phyloP scores from a whole-genome alignment of 2,329 filamentous ascomycete species.

The Xylaria sp. region DNA sequence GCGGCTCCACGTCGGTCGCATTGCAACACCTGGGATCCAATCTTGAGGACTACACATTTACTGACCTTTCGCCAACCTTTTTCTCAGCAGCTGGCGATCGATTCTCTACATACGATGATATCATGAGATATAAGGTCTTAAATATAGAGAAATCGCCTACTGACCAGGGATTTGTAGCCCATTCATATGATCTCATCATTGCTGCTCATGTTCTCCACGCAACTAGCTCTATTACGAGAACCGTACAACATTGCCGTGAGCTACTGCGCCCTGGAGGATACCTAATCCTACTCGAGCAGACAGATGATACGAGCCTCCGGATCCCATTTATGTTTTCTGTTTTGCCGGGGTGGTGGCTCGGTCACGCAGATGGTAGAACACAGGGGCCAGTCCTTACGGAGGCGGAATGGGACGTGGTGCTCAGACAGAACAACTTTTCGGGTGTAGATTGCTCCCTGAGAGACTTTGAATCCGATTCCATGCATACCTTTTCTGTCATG shows the following conservation, averaged over 20 bases:
- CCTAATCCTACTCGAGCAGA: conserved; percentile 41
- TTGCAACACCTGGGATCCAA: neutral
- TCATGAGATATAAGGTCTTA: neutral
- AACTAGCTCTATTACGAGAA: conserved; percentile 39
- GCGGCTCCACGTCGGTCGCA: neutral
- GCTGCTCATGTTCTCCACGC: conserved; percentile 48
- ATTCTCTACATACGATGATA: neutral
- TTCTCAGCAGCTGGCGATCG: neutral
- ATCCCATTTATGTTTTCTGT: neutral
- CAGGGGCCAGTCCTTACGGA: neutral
- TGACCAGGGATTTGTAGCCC: conserved; percentile 48
- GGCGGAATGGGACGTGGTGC: neutral
- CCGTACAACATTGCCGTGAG: conserved; percentile 33
- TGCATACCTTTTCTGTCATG: conserved; percentile 17
- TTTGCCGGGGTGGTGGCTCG: neutral
- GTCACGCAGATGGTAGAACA: conserved; percentile 1
- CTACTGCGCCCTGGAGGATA: conserved; percentile 53
- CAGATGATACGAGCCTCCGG: neutral
- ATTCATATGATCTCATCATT: conserved; percentile 50
- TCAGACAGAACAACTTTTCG: neutral
- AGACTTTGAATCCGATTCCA: neutral
- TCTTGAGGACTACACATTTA: conserved; percentile 7
- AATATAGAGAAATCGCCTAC: conserved; percentile 45
- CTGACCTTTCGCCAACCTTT: neutral
- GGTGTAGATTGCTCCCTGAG: neutral